phyloP scores from a whole-genome alignment of 352 stramenopile genomes.

The Globisporangium okanoganense region DNA sequence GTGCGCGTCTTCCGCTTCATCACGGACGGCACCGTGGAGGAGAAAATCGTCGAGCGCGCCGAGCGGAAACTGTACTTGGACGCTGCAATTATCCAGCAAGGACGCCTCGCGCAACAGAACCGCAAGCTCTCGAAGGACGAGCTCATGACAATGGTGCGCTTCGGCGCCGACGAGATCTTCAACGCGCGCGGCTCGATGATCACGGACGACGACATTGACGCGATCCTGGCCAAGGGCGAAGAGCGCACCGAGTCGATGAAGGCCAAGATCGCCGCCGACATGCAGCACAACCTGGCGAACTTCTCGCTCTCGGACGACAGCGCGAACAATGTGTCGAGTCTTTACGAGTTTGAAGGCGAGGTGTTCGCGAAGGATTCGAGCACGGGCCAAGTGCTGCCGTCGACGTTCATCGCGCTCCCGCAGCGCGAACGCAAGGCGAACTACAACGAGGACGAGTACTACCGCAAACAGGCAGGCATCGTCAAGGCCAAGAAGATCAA shows the following conservation, averaged over 20 bases:
- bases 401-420: slow-evolving; percentile 86
- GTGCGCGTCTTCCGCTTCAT: slow-evolving; percentile 99
- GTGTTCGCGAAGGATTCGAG: slow-evolving; percentile 87
- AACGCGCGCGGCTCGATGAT: slow-evolving; percentile 86
- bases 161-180: slow-evolving; percentile 88
- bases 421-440: slow-evolving; percentile 88
- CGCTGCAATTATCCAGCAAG: slow-evolving; percentile 99
- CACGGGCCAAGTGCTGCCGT: slow-evolving; percentile 75
- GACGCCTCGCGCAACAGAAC: slow-evolving; percentile 92
- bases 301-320: slow-evolving; percentile 93
- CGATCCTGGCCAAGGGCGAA: slow-evolving; percentile 88
- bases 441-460: slow-evolving; percentile 98
- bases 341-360: slow-evolving; percentile 90
- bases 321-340: slow-evolving; percentile 59
- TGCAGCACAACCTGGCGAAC: slow-evolving; percentile 95
- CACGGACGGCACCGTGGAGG: slow-evolving; percentile 97
- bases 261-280: slow-evolving; percentile 85
- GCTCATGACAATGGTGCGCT: slow-evolving; percentile 96
- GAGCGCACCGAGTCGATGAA: slow-evolving; percentile 89
- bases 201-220: slow-evolving; percentile 92
- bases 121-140: slow-evolving; percentile 95
- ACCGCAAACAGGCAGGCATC: slow-evolving; percentile 80
- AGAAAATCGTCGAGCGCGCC: slow-evolving; percentile 98
- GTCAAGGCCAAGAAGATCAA: slow-evolving; percentile 87
- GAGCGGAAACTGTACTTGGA: slow-evolving; percentile 99